A percentile compares a stretch with the other conserved stretches of the same genome.
phyloP scores from a whole-genome alignment of 1,284 basidiomycete species.

The Puccinia sorghi region DNA sequence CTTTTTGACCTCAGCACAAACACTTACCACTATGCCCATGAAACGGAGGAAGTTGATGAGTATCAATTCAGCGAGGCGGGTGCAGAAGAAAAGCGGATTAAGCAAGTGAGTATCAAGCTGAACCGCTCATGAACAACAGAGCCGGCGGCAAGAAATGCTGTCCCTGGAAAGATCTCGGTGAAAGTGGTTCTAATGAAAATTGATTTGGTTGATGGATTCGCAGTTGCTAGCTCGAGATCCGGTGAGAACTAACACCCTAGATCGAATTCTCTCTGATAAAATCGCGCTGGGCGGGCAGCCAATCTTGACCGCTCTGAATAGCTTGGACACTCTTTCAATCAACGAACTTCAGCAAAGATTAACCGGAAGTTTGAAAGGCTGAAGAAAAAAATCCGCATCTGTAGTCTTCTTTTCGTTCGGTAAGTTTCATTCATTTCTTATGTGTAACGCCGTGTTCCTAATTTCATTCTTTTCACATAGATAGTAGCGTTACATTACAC shows the following conservation, averaged over 20 bases:
- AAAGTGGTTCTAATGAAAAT: not conserved
- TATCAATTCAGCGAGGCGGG: slow-evolving; percentile 25
- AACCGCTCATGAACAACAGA: not conserved
- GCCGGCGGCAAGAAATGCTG: not conserved
- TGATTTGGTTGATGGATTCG: not conserved
- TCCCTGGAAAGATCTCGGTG: not conserved
- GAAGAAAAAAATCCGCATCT: not conserved
- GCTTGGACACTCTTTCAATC: slow-evolving; percentile 12
- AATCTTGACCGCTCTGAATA: slow-evolving; percentile 31
- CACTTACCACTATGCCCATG: slow-evolving; percentile 41
- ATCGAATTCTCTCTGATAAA: slow-evolving; percentile 37
- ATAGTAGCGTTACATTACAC: no score
- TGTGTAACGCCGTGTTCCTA: no score
- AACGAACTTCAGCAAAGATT: slow-evolving; percentile 43
- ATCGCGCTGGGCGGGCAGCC: slow-evolving; percentile 23
- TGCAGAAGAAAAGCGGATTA: slow-evolving; percentile 21
- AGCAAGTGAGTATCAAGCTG: slow-evolving; percentile 16
- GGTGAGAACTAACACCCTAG: slow-evolving; percentile 25
- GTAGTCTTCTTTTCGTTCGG: not conserved
- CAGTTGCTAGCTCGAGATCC: slow-evolving; percentile 31
- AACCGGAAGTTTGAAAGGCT: slow-evolving; percentile 38
- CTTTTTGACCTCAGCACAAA: slow-evolving; percentile 16
- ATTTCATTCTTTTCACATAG: no score
- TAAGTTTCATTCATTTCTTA: not conserved
- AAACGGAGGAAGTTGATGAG: slow-evolving; percentile 33